Base-by-base conservation (phyloP, 2,329 filamentous ascomycete genomes). In the Aspergillus aculeatinus region DNA sequence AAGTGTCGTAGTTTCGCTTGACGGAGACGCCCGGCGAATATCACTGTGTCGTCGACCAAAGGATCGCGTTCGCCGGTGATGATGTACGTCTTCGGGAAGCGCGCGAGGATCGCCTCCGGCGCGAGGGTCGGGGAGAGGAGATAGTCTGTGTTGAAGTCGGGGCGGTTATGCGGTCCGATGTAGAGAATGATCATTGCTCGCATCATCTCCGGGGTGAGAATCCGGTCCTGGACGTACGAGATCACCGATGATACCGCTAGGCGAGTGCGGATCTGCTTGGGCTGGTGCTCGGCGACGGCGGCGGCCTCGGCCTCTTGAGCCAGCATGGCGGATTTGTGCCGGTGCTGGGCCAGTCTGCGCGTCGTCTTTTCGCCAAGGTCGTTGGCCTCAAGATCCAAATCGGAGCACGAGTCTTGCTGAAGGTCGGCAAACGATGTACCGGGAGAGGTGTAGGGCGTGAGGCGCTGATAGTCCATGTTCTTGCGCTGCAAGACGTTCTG, bases 171-270 rank as follows among this genome's bases (percentile, higher is more conserved):
- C 0, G 93, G 92, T 0, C 95, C 95, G 58, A 99, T 90, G 74
- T 99, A 99, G 4, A 99, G 82, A 65, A 99, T 96, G 65, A 99
- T 96, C 93, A 99, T 98, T 64, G 93, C 92, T 33, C 95, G 90
- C 89, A 98, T 97, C 92, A 98, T 96, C 76, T 99, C 95, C 0
- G 95, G 94, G 0, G 92, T 94, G 14, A 99, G 83, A 29, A 99
- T 90, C 29, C 95, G 89, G 75, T 99, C 95, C 74, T 96, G 95
- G 76, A 97, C 96, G 77, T 98, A 98, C 0, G 94, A 97, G 39
- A 99, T 96, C 87, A 96, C 96, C n/a, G 89, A 94, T 0, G 92
- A 93, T 73, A 94, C 96, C 16, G 94, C 93, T 10, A 99, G 84
- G n/a, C 93, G 87, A 1, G 95, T 98, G 67, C 85, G 87, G 62